phyloP scores from a whole-genome alignment of 2,329 filamentous ascomycete genomes.

The Fonsecaea multimorphosa region DNA sequence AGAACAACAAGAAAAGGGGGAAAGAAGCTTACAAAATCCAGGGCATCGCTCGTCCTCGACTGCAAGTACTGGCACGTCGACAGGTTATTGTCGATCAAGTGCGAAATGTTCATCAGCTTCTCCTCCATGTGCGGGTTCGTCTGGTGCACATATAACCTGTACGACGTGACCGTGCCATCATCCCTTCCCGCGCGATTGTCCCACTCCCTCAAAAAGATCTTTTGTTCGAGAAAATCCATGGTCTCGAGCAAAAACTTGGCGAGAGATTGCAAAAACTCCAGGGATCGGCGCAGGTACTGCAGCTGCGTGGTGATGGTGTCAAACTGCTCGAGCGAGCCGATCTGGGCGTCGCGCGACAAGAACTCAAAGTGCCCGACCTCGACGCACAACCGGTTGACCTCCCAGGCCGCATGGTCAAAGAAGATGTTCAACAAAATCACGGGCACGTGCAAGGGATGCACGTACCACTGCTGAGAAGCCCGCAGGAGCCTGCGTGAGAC shows the following conservation, averaged over 20 bases:
- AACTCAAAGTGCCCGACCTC: slow-evolving; percentile 22
- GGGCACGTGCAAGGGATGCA: slow-evolving; percentile 24
- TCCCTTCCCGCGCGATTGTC: neutral
- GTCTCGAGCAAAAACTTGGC: slow-evolving; percentile 28
- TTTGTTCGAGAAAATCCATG: slow-evolving; percentile 25
- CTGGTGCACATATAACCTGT: slow-evolving; percentile 19
- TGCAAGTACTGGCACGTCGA: slow-evolving; percentile 24
- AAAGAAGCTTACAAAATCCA: slow-evolving; percentile 22
- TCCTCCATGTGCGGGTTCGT: slow-evolving; percentile 30
- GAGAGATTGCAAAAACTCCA: slow-evolving; percentile 22
- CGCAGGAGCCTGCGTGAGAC: slow-evolving; percentile 20
- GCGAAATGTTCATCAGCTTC: slow-evolving; percentile 25
- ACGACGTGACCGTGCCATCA: slow-evolving; percentile 11
- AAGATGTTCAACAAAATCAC: slow-evolving; percentile 22
- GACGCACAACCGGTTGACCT: slow-evolving; percentile 23
- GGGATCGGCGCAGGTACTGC: slow-evolving; percentile 15
- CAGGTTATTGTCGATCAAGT: slow-evolving; percentile 27
- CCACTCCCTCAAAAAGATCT: slow-evolving; percentile 18
- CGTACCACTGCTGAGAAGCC: slow-evolving; percentile 17
- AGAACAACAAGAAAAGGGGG: neutral
- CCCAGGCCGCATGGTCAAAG: slow-evolving; percentile 28
- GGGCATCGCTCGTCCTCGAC: slow-evolving; percentile 22
- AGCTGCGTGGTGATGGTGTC: slow-evolving; percentile 27
- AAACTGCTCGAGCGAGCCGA: slow-evolving; percentile 22
- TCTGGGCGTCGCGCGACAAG: slow-evolving; percentile 19